phyloP scores from a whole-genome alignment of 768 basidiomycete species.

The Rhizopogon vinicolor region DNA sequence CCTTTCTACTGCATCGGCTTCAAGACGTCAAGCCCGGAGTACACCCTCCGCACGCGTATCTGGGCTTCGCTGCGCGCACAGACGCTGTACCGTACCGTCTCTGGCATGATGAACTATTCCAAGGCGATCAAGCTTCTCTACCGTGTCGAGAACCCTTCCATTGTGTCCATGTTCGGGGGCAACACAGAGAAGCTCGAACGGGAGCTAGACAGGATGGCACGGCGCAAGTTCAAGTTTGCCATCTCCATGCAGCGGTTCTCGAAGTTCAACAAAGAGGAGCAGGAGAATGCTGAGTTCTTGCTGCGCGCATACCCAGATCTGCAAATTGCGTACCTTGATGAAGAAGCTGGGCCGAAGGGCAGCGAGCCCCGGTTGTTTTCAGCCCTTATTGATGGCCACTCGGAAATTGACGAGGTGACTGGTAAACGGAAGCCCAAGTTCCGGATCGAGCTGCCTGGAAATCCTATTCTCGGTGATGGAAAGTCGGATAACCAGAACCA shows the following conservation, averaged over 20 bases:
- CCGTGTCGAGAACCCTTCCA: slow-evolving; percentile 97
- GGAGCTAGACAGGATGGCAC: slow-evolving; percentile 94
- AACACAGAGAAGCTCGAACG: slow-evolving; percentile 95
- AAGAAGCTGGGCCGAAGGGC: slow-evolving; percentile 86
- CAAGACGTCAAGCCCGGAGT: slow-evolving; percentile 98
- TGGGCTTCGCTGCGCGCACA: slow-evolving; percentile 99
- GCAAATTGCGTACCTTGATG: slow-evolving; percentile 97
- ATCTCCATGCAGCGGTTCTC: slow-evolving; percentile 99
- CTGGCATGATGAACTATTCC: slow-evolving; percentile 99
- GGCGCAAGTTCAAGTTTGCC: slow-evolving; percentile 97
- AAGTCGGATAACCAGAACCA: slow-evolving; percentile 99
- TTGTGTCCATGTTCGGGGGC: slow-evolving; percentile 93
- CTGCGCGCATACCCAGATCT: slow-evolving; percentile 97
- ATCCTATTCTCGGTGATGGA: slow-evolving; percentile 97
- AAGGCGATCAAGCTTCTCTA: slow-evolving; percentile 99
- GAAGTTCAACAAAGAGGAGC: slow-evolving; percentile 99
- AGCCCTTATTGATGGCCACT: slow-evolving; percentile 94
- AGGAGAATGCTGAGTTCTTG: slow-evolving; percentile 97
- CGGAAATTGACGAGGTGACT: slow-evolving; percentile 84
- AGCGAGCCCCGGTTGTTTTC: slow-evolving; percentile 89
- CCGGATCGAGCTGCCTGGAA: slow-evolving; percentile 94
- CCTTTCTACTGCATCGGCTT: slow-evolving; percentile 99
- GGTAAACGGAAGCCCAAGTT: slow-evolving; percentile 96
- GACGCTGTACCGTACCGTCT: slow-evolving; percentile 97
- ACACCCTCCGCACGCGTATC: slow-evolving; percentile 97